Conservation (phyloP, 2,329 filamentous ascomycete species). For the Fusarium nodosum region DNA sequence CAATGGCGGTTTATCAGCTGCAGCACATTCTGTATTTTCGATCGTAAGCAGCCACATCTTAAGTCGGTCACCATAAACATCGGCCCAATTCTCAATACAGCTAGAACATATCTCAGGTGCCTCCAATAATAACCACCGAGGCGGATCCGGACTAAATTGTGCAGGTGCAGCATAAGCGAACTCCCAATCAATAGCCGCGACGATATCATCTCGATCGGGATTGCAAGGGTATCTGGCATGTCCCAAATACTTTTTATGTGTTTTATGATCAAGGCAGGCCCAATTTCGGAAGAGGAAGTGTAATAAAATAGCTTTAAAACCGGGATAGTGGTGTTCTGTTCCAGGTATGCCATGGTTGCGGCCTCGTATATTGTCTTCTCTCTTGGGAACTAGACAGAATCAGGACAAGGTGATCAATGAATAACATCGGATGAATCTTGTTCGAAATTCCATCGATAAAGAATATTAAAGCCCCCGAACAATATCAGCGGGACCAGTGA, state of each 20-base stretch:
- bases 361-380: background rate
- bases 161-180: background rate
- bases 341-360: background rate
- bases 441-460: background rate
- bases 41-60: background rate
- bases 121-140: background rate
- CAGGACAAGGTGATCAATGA: background rate
- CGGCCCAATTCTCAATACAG: rapidly evolving
- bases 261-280: rapidly evolving
- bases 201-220: background rate
- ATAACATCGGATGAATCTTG: background rate
- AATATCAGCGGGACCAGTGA: background rate
- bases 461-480: background rate
- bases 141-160: background rate
- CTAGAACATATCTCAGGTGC: rapidly evolving
- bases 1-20: rapidly evolving
- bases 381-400: background rate
- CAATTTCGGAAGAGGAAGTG: rapidly evolving
- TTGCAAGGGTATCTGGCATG: background rate
- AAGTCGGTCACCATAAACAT: rapidly evolving
- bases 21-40: background rate
- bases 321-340: background rate
- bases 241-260: background rate
- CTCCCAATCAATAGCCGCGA: background rate
- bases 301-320: rapidly evolving